Evolutionary conservation across 1,284 basidiomycete genomes (phyloP), one percentile per base, ranked within the genome.

Genomic region (Leccinum cinnamomeum): DNA sequence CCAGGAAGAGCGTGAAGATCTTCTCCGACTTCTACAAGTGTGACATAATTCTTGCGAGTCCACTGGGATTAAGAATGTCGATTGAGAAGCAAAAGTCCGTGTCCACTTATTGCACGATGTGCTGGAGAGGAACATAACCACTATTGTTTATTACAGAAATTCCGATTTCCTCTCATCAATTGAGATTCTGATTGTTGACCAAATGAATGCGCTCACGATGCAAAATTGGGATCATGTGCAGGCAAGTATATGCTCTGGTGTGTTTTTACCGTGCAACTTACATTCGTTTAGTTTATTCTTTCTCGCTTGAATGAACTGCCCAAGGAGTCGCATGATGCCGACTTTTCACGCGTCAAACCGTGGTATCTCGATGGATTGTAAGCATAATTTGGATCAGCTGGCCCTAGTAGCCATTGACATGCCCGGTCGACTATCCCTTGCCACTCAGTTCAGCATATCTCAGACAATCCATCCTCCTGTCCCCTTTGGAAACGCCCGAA

Each of bases 221-320:
- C 97, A 99, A 79, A 99, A 99, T 72, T 99, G 97, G 97, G 95
- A 98, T 58, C 97, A 99, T 74, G 83, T 97, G 16, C 91, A 96
- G 81, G 95, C 92, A 59, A 16, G 61, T 39, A 5, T 33, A 4
- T 3, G 3, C 20, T 56, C 56, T 25, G 16, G 7, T 23, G 2
- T 14, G 5, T 46, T 33, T 35, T 58, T 53, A 37, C 12, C 11
- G 25, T 28, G 48, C 28, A 8, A 20, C 48, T 57, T 28, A 65
- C 59, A 37, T 39, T 25, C 8, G 57, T 64, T 10, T 53, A 98
- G 94, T 97, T 94, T 73, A 85, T 97, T 53, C 81, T 98, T 67
- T 86, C 84, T 3, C 84, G 91, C 63, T 77, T 98, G 57, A 98
- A 98, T 78, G 83, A 89, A 67, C 82, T 98, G 23, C 97, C 97